phyloP scores from a whole-genome alignment of 1,139 yeast genomes.

The Tardiomyces blankii region DNA sequence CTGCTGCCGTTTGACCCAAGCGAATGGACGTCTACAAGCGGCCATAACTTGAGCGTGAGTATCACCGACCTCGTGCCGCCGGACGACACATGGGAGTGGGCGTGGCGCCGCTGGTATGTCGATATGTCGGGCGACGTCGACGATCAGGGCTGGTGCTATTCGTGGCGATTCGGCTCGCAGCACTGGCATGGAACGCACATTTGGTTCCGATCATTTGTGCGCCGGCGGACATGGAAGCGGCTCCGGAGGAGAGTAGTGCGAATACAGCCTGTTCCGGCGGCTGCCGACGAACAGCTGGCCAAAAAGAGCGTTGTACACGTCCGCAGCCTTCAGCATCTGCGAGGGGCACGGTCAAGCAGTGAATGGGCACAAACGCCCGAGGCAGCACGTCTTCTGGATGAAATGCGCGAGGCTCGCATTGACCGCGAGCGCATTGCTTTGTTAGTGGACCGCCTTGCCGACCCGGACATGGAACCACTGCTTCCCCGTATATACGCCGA shows the following conservation, averaged over 20 bases:
- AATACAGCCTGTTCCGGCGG: neutral
- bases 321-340: neutral
- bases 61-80: constrained; percentile 38
- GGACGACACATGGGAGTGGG: constrained; percentile 59
- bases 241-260: constrained; percentile 17
- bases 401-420: constrained; percentile 8
- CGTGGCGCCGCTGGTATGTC: constrained; percentile 63
- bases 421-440: constrained; percentile 12
- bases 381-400: constrained; percentile 2
- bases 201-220: constrained; percentile 30
- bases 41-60: constrained; percentile 10
- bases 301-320: neutral
- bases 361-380: too few species aligned
- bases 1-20: constrained; percentile 53
- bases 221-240: constrained; percentile 32
- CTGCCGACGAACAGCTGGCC: too few species aligned
- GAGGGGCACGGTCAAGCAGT: too few species aligned
- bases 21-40: constrained; percentile 23
- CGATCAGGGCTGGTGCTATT: constrained; percentile 70
- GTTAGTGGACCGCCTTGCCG: too few species aligned
- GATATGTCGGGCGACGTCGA: constrained; percentile 64
- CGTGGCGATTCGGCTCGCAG: constrained; percentile 27
- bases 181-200: constrained; percentile 31
- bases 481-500: too few species aligned
- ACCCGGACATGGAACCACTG: too few species aligned